A percentile compares a stretch with the other conserved stretches of the same genome.
Evolutionary conservation across 2,329 filamentous ascomycete species (phyloP).

Genomic region (Lizonia empirigonia): DNA sequence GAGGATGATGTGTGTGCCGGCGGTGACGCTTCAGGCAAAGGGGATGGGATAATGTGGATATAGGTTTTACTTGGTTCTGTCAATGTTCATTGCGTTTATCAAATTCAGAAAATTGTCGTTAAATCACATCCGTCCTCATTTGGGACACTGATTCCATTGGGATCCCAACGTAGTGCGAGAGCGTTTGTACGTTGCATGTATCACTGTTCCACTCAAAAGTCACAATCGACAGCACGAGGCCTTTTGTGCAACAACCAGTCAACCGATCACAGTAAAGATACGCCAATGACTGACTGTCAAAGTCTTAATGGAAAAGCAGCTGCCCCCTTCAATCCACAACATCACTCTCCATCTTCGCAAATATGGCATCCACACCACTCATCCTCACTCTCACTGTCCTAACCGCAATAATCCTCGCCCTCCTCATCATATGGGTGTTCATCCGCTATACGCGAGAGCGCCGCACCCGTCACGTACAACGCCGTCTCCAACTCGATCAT

Average conservation of each 20-base stretch:
- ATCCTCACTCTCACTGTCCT: conserved; percentile 25
- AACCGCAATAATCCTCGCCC: conserved; percentile 17
- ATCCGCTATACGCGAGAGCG: conserved; percentile 14
- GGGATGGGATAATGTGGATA: not conserved
- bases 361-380: conserved; percentile 12
- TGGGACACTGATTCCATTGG: not conserved
- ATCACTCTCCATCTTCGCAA: not conserved
- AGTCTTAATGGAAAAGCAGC: not conserved
- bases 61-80: conserved; percentile 5
- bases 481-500: not conserved
- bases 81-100: not conserved
- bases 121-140: not conserved
- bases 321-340: not conserved
- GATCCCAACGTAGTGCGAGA: not conserved
- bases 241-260: not conserved
- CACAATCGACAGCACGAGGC: not conserved
- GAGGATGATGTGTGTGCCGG: not conserved
- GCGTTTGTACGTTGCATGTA: not conserved
- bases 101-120: not conserved
- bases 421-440: conserved; percentile 24
- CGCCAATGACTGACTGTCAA: not conserved
- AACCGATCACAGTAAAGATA: not conserved
- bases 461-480: not conserved
- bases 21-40: not conserved
- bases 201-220: not conserved